Conservation (phyloP, 2,329 filamentous ascomycete species). For the Neonectria ditissima region DNA sequence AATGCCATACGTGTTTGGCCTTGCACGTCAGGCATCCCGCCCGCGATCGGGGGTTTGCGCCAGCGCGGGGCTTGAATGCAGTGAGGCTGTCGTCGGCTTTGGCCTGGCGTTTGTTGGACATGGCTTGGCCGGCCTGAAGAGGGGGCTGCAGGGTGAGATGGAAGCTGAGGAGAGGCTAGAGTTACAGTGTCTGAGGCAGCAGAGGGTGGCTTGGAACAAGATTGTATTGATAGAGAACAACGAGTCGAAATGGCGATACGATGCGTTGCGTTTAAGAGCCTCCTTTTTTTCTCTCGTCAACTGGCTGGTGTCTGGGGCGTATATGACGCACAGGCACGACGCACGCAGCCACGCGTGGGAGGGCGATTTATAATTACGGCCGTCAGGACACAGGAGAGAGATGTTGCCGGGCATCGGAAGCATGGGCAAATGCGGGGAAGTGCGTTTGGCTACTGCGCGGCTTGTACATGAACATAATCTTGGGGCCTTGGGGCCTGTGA, state of each 20-base stretch:
- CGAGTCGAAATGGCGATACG: not conserved
- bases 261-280: not conserved
- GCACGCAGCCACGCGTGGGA: not conserved
- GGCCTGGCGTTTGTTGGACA: constrained; percentile 19
- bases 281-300: not conserved
- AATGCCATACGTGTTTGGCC: constrained; percentile 39
- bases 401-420: constrained; percentile 9
- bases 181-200: not conserved
- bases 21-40: constrained; percentile 47
- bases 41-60: constrained; percentile 38
- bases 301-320: not conserved
- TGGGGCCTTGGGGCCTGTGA: not conserved
- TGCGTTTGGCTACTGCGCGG: constrained; percentile 3
- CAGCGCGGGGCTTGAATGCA: constrained; percentile 22
- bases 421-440: constrained; percentile 27
- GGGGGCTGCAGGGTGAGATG: not conserved
- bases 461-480: constrained; percentile 21
- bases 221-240: not conserved
- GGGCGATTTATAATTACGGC: constrained; percentile 2
- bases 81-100: constrained; percentile 14
- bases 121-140: constrained; percentile 1
- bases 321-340: not conserved
- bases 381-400: not conserved
- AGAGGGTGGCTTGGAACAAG: not conserved
- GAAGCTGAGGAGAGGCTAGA: not conserved